Evolutionary conservation across 2,329 filamentous ascomycete species (phyloP).

Genomic region (Rutstroemia sydowiana): DNA sequence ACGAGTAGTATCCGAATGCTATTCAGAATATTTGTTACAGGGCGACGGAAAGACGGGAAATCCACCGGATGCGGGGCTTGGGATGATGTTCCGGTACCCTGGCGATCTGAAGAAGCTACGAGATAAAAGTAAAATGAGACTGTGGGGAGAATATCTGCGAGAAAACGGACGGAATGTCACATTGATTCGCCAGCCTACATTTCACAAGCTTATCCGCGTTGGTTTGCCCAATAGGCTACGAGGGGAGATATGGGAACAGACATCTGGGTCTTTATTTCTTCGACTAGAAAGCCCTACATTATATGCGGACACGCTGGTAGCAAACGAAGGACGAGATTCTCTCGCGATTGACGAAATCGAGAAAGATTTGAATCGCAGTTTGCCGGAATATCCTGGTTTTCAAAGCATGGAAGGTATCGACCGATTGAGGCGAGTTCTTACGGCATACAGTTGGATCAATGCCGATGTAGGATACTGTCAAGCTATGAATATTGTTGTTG

Average conservation of each 20-base stretch:
- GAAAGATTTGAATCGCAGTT: conserved; percentile 91
- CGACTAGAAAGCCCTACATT: conserved; percentile 78
- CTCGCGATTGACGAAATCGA: conserved; percentile 98
- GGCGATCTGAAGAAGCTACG: conserved; percentile 90
- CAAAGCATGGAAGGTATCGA: conserved; percentile 94
- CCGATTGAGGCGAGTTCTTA: conserved; percentile 80
- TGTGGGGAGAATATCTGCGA: conserved; percentile 94
- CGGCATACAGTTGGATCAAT: conserved; percentile 96
- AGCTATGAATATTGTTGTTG: conserved; percentile 99
- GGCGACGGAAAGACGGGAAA: conserved; percentile 53
- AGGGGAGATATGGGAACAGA: conserved; percentile 93
- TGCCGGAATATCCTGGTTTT: conserved; percentile 95
- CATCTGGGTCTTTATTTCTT: conserved; percentile 83
- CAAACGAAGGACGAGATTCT: conserved; percentile 79
- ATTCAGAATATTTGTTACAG: conserved; percentile 76
- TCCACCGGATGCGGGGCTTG: conserved; percentile 86
- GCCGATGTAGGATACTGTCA: conserved; percentile 96
- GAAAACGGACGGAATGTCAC: conserved; percentile 94
- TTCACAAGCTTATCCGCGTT: conserved; percentile 94
- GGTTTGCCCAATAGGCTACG: conserved; percentile 87
- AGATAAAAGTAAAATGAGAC: conserved; percentile 91
- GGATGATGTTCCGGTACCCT: conserved; percentile 88
- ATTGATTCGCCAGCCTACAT: conserved; percentile 88
- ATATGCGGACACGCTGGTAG: conserved; percentile 76
- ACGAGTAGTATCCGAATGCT: conserved; percentile 73